A percentile compares a stretch with the other conserved stretches of the same genome.
These are phyloP conservation scores for Ustilago tritici DNA, from an alignment of 1,284 basidiomycete species.

Conservation along the genomic window DNA sequence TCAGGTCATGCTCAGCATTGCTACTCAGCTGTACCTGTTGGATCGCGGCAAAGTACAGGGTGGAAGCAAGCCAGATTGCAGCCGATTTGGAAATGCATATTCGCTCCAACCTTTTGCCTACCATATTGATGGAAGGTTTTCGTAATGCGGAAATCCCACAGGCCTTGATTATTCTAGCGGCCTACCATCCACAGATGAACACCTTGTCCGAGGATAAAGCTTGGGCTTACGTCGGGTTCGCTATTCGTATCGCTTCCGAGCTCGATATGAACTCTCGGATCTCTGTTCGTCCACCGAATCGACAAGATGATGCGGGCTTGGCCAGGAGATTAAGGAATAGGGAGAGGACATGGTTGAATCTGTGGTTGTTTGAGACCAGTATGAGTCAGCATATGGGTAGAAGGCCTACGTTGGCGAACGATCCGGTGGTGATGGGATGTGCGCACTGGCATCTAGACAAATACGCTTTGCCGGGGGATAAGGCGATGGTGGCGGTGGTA, in stretches of 20 bases:
- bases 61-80: conserved; percentile 39
- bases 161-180: conserved; percentile 44
- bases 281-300: conserved; percentile 15
- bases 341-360: conserved; percentile 55
- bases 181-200: conserved; percentile 53
- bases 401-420: conserved; percentile 47
- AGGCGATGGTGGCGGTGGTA: conserved; percentile 54
- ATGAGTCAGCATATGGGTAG: conserved; percentile 58
- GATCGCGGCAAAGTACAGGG: conserved; percentile 48
- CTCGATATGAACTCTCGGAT: conserved; percentile 55
- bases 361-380: conserved; percentile 55
- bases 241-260: conserved; percentile 54
- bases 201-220: conserved; percentile 49
- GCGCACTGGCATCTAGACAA: conserved; percentile 51
- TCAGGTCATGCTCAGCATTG: conserved; percentile 45
- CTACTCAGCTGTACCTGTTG: conserved; percentile 49
- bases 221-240: conserved; percentile 52
- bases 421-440: conserved; percentile 54
- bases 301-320: conserved; percentile 31
- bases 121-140: conserved; percentile 50
- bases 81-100: conserved; percentile 47
- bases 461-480: conserved; percentile 48
- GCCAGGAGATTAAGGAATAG: conserved; percentile 39
- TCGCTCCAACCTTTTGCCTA: conserved; percentile 32
- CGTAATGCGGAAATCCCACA: conserved; percentile 50